These are phyloP conservation scores for Hyphopichia wangnamkhiaoensis DNA, from an alignment of 1,139 yeast genomes.

Conservation along the genomic window DNA sequence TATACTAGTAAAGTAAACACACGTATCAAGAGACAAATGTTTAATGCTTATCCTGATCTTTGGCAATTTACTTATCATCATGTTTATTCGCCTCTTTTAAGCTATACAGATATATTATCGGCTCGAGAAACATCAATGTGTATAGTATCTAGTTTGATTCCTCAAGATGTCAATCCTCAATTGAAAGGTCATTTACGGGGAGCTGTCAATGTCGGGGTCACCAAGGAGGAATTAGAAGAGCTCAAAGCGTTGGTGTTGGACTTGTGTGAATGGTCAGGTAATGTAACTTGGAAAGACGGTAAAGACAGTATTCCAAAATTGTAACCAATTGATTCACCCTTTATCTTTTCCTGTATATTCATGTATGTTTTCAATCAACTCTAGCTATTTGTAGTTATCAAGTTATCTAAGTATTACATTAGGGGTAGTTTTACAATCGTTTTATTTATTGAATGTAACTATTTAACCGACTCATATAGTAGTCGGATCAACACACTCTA, in stretches of 20 bases:
- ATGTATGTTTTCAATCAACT: not conserved
- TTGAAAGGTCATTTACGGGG: conserved; percentile 88
- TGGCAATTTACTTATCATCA: conserved; percentile 72
- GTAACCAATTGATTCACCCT: conserved; percentile 19
- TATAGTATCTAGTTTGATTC: conserved; percentile 77
- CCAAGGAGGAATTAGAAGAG: conserved; percentile 61
- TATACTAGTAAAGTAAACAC: conserved; percentile 70
- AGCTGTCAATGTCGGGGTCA: conserved; percentile 77
- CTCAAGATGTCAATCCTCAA: conserved; percentile 95
- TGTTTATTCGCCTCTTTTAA: conserved; percentile 76
- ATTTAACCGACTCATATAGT: too few species aligned
- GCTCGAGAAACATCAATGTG: conserved; percentile 77
- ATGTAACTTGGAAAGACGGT: conserved; percentile 53
- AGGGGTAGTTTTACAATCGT: too few species aligned
- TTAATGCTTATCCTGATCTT: conserved; percentile 79
- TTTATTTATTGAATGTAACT: too few species aligned
- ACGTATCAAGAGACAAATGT: conserved; percentile 68
- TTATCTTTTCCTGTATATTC: not conserved
- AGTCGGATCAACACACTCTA: too few species aligned
- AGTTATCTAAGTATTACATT: too few species aligned
- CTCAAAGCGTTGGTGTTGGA: conserved; percentile 64
- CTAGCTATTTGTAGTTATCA: not conserved
- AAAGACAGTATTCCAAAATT: conserved; percentile 61
- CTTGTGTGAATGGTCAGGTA: conserved; percentile 75
- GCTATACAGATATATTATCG: conserved; percentile 61